Base-by-base conservation (phyloP, 2,329 filamentous ascomycete species). In the Taxawa tesnikishii region DNA sequence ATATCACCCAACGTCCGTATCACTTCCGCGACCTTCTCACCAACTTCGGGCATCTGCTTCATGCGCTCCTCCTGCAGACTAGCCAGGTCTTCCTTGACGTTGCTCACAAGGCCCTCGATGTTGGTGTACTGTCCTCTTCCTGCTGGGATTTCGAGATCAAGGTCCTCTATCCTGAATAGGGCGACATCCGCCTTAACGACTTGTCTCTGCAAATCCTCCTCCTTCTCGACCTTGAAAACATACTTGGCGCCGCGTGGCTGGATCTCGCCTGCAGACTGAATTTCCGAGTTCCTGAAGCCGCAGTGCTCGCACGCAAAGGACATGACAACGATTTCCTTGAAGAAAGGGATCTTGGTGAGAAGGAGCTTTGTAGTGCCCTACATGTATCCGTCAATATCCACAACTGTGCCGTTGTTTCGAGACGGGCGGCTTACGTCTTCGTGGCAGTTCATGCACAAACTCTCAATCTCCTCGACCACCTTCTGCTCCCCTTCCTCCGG, bases 311-410 rank as follows among this genome's bases (percentile, higher is more conserved):
- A 98, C 43, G 74, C 73, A 59, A 98, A 98, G 40, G 88, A 96
- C 78, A 94, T 94, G 57, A 98, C 74, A 49, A 98, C 84, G 41
- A 98, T 78, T 58, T 98, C 88, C 62, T 85, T 84, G 67, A 98
- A 98, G 68, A 84, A 96, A 11, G 90, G 90, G 34, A 98, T 94
- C 43, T 76, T 75, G 11, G 92, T 93, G 33, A 98, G 75, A 26
- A 98, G 75, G 14, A 98, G 72, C 37, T 79, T 73, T 10, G 90
- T 98, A 2, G 66, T 73, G 48, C 90, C 90, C 82, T 92, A 39
- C 5, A 10, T 2, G 3, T 13, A 29, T 13, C 15, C n/a, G 18
- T 40, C 18, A 44, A 28, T 31, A 13, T n/a, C n/a, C n/a, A n/a
- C n/a, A n/a, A n/a, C n/a, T n/a, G n/a, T n/a, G n/a, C n/a, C n/a